Evolutionary conservation across 2,329 filamentous ascomycete genomes (phyloP).

Genomic region (Orbilia ellipsospora): DNA sequence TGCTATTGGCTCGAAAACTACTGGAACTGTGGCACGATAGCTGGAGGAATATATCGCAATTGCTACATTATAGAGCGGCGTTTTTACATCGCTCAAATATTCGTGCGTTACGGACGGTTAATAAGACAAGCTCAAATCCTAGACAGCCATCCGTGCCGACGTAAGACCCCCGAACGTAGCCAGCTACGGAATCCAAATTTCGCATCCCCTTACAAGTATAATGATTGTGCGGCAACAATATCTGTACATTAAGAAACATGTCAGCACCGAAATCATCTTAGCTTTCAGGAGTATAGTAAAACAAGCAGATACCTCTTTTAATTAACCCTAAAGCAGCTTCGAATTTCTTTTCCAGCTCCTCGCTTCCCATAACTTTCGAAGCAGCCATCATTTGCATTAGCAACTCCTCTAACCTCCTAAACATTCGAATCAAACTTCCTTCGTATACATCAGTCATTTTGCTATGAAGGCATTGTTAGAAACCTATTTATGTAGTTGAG

Average conservation of each 20-base stretch:
- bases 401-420: constrained; percentile 93
- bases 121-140: no score
- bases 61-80: no score
- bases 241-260: constrained; percentile 65
- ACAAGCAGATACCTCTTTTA: constrained; percentile 67
- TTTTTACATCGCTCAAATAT: no score
- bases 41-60: no score
- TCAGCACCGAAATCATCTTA: constrained; percentile 2
- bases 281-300: background rate
- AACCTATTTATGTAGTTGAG: no score
- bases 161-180: no score
- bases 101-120: no score
- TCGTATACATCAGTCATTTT: constrained; percentile 99
- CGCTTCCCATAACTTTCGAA: constrained; percentile 96
- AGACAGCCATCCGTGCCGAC: no score
- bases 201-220: constrained; percentile 76
- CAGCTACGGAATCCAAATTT: no score
- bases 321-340: constrained; percentile 86
- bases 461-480: constrained; percentile 66
- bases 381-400: constrained; percentile 95
- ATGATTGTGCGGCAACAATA: constrained; percentile 91
- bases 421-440: constrained; percentile 93
- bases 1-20: no score
- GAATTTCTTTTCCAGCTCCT: constrained; percentile 92
- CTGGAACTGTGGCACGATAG: no score